Base-by-base conservation (phyloP, 2,329 filamentous ascomycete species). In the Teratosphaeria viscida region DNA sequence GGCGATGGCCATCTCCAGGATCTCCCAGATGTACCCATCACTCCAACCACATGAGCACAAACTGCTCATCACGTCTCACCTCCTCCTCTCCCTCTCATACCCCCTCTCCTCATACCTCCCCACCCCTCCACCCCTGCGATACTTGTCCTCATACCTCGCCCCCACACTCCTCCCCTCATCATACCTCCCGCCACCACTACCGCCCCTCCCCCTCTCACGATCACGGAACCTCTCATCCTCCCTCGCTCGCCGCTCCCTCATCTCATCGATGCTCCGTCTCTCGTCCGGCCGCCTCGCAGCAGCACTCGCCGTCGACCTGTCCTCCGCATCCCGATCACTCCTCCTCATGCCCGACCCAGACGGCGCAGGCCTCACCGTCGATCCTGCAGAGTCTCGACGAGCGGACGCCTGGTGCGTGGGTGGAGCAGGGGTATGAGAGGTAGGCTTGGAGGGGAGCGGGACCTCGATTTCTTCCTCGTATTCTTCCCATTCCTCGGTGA, bases 401-500 rank as follows among this genome's bases (percentile, higher is more conserved):
- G 26, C 55, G 32, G 37, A 37, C 19, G 55, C 27, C 5, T 7
- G 78, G 1, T n/a, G 16, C 81, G 5, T 80, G 78, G 57, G 75
- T 79, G 10, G 55, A 63, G 37, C 63, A 61, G 56, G 55, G 56
- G 5, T 16, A 19, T n/a, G 43, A 49, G 43, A 12, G 12, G 52
- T 5, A 12, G 26, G 34, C 16, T 37, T 29, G 23, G 65, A 68
- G 6, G 62, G 63, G 4, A 71, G 76, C 27, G 83, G 91, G 61
- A 89, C 90, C 0, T 96, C 91, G 75, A 85, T 87, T 63, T 74
- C 78, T 96, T 54, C 96, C 96, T 76, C 90, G 92, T 70, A 99
- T 94, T 0, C 95, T 94, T 73, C 87, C 90, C 0, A 92, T 92
- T 8, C 80, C 11, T 49, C 43, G 4, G 43, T 97, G 60, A 97